Conservation (phyloP, 768 basidiomycete genomes). For the Kwoniella dejecticola region DNA sequence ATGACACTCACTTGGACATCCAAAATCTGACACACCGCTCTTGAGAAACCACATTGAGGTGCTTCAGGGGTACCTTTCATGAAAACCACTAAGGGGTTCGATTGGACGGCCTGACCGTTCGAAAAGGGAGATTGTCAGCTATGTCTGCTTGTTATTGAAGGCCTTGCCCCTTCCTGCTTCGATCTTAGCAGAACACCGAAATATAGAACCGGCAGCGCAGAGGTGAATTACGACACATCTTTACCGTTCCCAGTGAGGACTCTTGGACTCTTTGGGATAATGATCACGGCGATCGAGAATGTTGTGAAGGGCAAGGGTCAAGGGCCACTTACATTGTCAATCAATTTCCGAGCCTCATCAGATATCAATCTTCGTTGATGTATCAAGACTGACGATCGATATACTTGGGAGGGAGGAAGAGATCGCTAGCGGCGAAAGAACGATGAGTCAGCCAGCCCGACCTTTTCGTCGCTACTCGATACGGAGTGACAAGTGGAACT, state of each 20-base stretch:
- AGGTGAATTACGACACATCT: no score
- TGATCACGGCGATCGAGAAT: no score
- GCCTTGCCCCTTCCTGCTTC: no score
- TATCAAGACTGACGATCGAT: slow-evolving; percentile 35
- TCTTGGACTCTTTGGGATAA: no score
- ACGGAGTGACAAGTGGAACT: slow-evolving; percentile 9
- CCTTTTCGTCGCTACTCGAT: neutral
- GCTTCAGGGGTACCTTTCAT: slow-evolving; percentile 92
- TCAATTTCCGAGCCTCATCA: slow-evolving; percentile 51
- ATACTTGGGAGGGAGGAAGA: slow-evolving; percentile 46
- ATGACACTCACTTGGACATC: slow-evolving; percentile 61
- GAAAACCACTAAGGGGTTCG: slow-evolving; percentile 85
- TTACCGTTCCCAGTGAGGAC: no score
- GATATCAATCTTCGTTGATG: slow-evolving; percentile 43
- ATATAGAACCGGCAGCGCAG: no score
- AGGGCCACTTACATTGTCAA: slow-evolving; percentile 51
- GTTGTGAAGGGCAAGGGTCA: no score
- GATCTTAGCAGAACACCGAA: no score
- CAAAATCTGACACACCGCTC: slow-evolving; percentile 87
- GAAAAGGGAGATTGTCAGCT: neutral
- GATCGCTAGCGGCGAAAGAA: slow-evolving; percentile 42
- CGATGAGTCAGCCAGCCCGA: slow-evolving; percentile 23
- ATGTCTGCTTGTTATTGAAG: no score
- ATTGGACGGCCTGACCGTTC: slow-evolving; percentile 63
- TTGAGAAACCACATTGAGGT: slow-evolving; percentile 94